Conservation (phyloP, 1,284 basidiomycete genomes). For the Leucoagaricus sp. region DNA sequence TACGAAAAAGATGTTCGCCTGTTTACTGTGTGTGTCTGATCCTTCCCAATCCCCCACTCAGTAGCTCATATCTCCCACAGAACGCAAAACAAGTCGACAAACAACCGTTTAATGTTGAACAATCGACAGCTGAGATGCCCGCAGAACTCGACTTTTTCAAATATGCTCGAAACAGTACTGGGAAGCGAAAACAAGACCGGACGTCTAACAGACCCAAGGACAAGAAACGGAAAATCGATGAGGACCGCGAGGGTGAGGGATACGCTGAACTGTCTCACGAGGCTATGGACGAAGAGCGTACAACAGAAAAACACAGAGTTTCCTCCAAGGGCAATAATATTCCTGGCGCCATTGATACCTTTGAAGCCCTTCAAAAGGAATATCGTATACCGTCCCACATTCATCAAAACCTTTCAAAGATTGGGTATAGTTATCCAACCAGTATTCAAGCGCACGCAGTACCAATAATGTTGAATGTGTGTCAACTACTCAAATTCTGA, state of each 20-base stretch:
- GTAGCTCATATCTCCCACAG: conserved; percentile 14
- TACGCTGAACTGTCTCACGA: conserved; percentile 30
- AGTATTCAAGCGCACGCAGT: conserved; percentile 75
- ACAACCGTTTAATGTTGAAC: conserved; percentile 19
- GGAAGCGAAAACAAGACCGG: conserved; percentile 46
- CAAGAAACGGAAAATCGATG: conserved; percentile 25
- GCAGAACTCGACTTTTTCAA: conserved; percentile 88
- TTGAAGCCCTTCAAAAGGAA: conserved; percentile 55
- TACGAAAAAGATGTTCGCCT: conserved; percentile 75
- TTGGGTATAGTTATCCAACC: conserved; percentile 66
- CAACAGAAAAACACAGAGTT: conserved; percentile 55
- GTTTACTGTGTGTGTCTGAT: conserved; percentile 56
- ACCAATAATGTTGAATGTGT: conserved; percentile 73
- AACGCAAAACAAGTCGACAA: conserved; percentile 29
- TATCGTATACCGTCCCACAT: conserved; percentile 59
- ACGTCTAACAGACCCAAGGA: conserved; percentile 40
- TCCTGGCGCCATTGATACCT: conserved; percentile 58
- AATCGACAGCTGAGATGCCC: conserved; percentile 57
- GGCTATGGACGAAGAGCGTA: conserved; percentile 21
- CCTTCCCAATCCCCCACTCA: background rate
- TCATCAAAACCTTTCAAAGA: conserved; percentile 60
- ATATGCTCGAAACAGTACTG: conserved; percentile 60
- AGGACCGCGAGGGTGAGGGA: conserved; percentile 29
- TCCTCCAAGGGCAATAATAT: conserved; percentile 69
- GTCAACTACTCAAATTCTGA: conserved; percentile 18